These are phyloP conservation scores for Stylonectria norvegica DNA, from an alignment of 2,329 filamentous ascomycete species.

Conservation along the genomic window DNA sequence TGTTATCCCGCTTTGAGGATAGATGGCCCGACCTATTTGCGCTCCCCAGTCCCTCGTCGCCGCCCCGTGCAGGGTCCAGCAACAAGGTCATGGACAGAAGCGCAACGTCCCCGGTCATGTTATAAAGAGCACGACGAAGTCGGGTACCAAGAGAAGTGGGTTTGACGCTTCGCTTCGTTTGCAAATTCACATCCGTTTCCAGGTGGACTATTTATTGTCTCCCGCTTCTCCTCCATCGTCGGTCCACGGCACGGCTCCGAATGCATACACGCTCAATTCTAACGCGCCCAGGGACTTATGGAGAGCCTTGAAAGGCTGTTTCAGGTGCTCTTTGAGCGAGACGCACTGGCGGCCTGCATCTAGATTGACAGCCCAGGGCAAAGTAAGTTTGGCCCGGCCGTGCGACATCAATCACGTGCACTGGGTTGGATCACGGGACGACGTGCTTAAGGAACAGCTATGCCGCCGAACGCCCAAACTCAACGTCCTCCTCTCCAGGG, in stretches of 20 bases:
- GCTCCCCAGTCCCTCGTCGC: constrained; percentile 15
- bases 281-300: too few species aligned
- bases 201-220: too few species aligned
- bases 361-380: not conserved
- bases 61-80: constrained; percentile 12
- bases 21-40: constrained; percentile 13
- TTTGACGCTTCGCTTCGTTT: too few species aligned
- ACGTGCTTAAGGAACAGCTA: constrained; percentile 9
- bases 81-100: constrained; percentile 1
- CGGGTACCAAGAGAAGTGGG: not conserved
- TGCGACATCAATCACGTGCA: constrained; percentile 30
- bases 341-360: not conserved
- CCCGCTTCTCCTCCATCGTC: too few species aligned
- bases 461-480: constrained; percentile 26
- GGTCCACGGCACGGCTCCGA: too few species aligned
- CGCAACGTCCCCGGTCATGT: not conserved
- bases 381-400: constrained; percentile 13
- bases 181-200: too few species aligned
- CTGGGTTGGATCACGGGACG: constrained; percentile 21
- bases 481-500: constrained; percentile 41
- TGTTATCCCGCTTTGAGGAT: constrained; percentile 20
- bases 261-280: too few species aligned
- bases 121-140: not conserved
- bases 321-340: not conserved
- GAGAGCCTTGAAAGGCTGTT: too few species aligned